A percentile compares a stretch with the other conserved stretches of the same genome.
These are phyloP conservation scores for Hordeum marinum DNA, from an alignment of 176 grass and related monocot genomes.

Conservation along the genomic window DNA sequence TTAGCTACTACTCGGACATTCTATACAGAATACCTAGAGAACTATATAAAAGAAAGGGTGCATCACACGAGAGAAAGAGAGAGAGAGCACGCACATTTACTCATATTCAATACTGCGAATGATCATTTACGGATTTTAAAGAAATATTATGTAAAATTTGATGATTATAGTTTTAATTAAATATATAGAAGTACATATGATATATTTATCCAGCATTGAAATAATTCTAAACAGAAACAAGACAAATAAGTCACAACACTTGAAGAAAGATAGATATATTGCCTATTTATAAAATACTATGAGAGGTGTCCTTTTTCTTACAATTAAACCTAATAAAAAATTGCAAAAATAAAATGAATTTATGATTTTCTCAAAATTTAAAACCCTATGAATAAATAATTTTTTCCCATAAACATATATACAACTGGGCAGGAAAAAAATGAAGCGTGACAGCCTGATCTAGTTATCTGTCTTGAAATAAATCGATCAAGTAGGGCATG, in stretches of 20 bases:
- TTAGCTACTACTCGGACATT: not conserved
- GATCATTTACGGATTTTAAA: too few species aligned
- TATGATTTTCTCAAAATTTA: constrained; percentile 11
- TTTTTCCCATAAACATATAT: too few species aligned
- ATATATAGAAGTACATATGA: too few species aligned
- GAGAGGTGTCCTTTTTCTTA: constrained; percentile 1
- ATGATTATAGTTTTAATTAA: too few species aligned
- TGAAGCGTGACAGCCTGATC: constrained; percentile 34
- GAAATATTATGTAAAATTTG: too few species aligned
- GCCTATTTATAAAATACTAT: constrained; percentile 8
- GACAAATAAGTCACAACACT: not conserved
- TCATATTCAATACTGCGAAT: too few species aligned
- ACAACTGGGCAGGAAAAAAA: too few species aligned
- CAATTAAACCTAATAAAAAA: constrained; percentile 24
- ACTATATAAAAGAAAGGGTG: not conserved
- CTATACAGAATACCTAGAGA: not conserved
- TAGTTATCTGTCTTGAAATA: constrained; percentile 23
- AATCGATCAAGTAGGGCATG: not conserved
- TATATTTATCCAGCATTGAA: not conserved
- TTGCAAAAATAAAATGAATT: not conserved
- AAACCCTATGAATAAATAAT: constrained; percentile 23
- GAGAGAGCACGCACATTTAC: not conserved
- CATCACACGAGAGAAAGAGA: not conserved
- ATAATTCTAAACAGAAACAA: not conserved
- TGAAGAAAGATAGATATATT: not conserved